phyloP scores from a whole-genome alignment of 148 eudicot species.

The Rhododendron griersonianum region DNA sequence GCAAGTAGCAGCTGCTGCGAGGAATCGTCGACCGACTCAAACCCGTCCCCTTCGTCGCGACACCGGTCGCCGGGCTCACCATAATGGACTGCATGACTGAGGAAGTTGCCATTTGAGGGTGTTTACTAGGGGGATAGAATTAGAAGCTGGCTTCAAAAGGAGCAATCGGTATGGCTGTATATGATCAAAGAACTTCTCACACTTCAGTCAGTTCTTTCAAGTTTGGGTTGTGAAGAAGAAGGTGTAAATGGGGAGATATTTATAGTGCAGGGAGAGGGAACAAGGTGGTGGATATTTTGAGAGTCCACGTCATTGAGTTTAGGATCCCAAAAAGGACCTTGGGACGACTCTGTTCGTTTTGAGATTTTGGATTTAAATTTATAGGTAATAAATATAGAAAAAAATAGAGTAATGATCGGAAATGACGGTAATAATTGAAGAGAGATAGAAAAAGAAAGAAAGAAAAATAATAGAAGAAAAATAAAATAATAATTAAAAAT shows the following conservation, averaged over 20 bases:
- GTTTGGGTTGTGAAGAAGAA: neutral
- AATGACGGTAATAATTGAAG: too few relatives aligned
- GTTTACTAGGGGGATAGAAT: neutral
- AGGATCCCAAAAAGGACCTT: neutral
- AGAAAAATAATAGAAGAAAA: too few relatives aligned
- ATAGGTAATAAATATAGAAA: too few relatives aligned
- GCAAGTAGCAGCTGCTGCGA: neutral
- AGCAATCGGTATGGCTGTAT: neutral
- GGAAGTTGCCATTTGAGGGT: neutral
- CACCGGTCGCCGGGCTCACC: slow-evolving; percentile 6
- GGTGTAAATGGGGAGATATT: neutral
- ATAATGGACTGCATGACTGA: neutral
- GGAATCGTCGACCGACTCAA: neutral
- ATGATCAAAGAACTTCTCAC: too few relatives aligned
- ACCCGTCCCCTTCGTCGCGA: neutral
- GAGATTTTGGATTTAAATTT: too few relatives aligned
- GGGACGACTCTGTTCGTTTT: too few relatives aligned
- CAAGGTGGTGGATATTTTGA: too few relatives aligned
- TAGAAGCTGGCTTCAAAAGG: neutral
- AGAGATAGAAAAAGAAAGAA: too few relatives aligned
- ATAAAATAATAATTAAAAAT: too few relatives aligned
- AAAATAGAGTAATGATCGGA: too few relatives aligned
- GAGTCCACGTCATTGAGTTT: neutral
- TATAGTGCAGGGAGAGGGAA: too few relatives aligned
- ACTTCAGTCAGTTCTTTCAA: too few relatives aligned